Evolutionary conservation across 495 filamentous ascomycete genomes (phyloP), one percentile per base, ranked within the genome.

Genomic region (Copromyces sp.): DNA sequence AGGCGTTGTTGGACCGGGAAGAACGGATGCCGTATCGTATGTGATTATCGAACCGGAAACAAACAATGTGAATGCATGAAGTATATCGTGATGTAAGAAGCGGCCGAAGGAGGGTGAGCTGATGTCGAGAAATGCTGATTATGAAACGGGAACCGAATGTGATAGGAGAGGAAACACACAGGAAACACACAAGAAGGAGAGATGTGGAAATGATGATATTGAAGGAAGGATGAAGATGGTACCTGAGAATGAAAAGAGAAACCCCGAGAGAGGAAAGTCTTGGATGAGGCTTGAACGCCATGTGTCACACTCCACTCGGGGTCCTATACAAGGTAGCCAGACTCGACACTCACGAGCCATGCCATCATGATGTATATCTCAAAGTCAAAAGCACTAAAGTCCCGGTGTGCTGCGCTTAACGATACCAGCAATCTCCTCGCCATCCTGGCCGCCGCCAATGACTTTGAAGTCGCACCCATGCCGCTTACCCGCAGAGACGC

Each of bases 141-240:
- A 65, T 65, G 68, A 68, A 68, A 72, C 69, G 32, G 71, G n/a
- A 20, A 69, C 29, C 53, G 53, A 71, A 69, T 69, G 47, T 24
- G 39, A 45, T 59, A 68, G 47, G 29, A 39, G 32, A 73, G 20
- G 39, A 42, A 68, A 73, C 32, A 69, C 20, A 68, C 73, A 70
- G 53, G 53, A 70, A 37, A 68, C 20, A 29, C 17, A 39, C 47
- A 68, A 65, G 39, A 11, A 78, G 68, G 77, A 71, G 71, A 72
- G 74, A 78, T 74, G 68, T 76, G 70, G 75, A 72, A 75, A 76
- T 72, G 68, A 73, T 71, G 75, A 78, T 41, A 59, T 38, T 74
- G 70, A 73, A 73, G 42, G 47, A 73, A 68, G 74, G 20, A 39
- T 69, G 39, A 71, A 53, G 74, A 79, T 72, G 74, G 74, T 74